Conservation (phyloP, 1,284 basidiomycete genomes). For the Leccinum subrobustum region DNA sequence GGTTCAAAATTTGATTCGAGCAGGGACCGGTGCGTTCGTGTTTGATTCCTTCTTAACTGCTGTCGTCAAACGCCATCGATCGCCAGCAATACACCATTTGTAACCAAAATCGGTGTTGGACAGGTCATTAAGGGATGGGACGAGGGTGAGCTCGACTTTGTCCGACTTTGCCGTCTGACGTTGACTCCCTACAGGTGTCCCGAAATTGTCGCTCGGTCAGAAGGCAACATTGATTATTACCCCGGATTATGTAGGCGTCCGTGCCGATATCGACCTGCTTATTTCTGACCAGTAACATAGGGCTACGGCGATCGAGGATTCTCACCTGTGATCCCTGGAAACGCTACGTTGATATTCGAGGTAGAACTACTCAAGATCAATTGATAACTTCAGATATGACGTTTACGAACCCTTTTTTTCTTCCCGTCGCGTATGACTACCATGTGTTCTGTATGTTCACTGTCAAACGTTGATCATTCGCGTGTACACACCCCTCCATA, state of each 20-base stretch:
- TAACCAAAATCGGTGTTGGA: slow-evolving; percentile 75
- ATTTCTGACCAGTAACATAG: slow-evolving; percentile 36
- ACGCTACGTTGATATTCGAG: slow-evolving; percentile 76
- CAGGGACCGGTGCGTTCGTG: slow-evolving; percentile 54
- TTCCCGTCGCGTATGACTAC: slow-evolving; percentile 15
- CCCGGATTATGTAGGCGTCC: slow-evolving; percentile 62
- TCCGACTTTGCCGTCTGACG: slow-evolving; percentile 1
- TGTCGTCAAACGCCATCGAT: slow-evolving; percentile 10
- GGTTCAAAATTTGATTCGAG: slow-evolving; percentile 73
- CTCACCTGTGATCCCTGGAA: slow-evolving; percentile 79
- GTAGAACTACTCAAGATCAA: slow-evolving; percentile 79
- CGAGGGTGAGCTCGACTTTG: slow-evolving; percentile 60
- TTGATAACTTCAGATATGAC: slow-evolving; percentile 28
- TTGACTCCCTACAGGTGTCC: slow-evolving; percentile 52
- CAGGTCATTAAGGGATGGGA: slow-evolving; percentile 92
- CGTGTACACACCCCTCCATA: slow-evolving; percentile 8
- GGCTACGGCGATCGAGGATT: slow-evolving; percentile 73
- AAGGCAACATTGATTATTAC: slow-evolving; percentile 71
- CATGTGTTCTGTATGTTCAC: slow-evolving; percentile 24
- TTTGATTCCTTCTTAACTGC: not conserved
- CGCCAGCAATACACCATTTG: slow-evolving; percentile 59
- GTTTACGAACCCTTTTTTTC: slow-evolving; percentile 19
- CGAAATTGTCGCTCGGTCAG: slow-evolving; percentile 73
- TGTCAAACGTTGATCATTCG: slow-evolving; percentile 18
- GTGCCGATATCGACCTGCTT: not conserved